Evolutionary conservation across 2,329 filamentous ascomycete species (phyloP).

Genomic region (Epichloe hybrida): DNA sequence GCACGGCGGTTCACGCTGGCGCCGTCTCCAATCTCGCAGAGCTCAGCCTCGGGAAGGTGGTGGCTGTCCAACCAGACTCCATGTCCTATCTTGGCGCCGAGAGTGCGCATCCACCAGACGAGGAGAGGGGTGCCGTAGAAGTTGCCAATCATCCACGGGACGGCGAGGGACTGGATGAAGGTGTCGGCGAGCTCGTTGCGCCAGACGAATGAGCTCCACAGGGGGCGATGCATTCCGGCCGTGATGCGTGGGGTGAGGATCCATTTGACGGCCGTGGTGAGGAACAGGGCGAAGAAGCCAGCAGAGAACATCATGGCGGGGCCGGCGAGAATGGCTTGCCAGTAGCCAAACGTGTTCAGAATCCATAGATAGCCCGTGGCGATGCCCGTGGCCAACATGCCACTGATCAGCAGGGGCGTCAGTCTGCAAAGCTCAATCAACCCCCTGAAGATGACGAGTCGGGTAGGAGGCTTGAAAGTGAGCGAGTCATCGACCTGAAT

Average conservation of each 20-base stretch:
- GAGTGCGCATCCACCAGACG: constrained; percentile 8
- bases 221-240: constrained; percentile 9
- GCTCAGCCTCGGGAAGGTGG: constrained; percentile 10
- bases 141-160: constrained; percentile 7
- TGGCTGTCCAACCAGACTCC: constrained; percentile 13
- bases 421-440: constrained; percentile 9
- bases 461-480: constrained; percentile 9
- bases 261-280: constrained; percentile 10
- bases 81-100: constrained; percentile 10
- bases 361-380: constrained; percentile 6
- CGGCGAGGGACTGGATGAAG: constrained; percentile 34
- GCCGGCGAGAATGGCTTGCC: constrained; percentile 7
- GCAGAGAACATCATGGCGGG: constrained; percentile 3
- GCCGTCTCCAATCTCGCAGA: constrained; percentile 8
- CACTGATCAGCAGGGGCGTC: constrained; percentile 7
- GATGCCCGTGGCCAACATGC: background rate
- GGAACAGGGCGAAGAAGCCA: constrained; percentile 1
- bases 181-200: constrained; percentile 39
- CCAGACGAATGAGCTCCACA: constrained; percentile 13
- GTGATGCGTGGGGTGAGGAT: constrained; percentile 8
- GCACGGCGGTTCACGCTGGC: constrained; percentile 10
- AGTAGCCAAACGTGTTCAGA: constrained; percentile 6
- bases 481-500: constrained; percentile 7
- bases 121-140: constrained; percentile 11
- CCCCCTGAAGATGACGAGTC: constrained; percentile 5